Conservation (phyloP, 2,329 filamentous ascomycete species). For the Penicillium paneum region DNA sequence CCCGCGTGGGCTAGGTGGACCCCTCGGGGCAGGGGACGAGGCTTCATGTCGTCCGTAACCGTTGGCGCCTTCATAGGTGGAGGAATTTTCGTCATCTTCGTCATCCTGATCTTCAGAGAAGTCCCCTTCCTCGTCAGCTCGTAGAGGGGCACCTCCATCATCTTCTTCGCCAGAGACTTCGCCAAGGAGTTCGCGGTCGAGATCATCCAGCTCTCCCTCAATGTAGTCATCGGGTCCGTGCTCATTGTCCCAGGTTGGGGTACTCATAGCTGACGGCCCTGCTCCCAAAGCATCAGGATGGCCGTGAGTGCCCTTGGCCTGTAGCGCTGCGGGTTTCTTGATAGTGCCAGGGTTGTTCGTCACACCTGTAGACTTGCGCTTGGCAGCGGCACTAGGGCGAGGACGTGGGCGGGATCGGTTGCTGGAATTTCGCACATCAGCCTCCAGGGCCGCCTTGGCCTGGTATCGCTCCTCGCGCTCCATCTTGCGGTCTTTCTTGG, state of each 20-base stretch:
- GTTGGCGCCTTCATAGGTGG: constrained; percentile 31
- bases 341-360: constrained; percentile 17
- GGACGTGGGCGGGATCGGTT: constrained; percentile 20
- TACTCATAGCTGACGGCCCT: constrained; percentile 18
- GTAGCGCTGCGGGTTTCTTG: constrained; percentile 24
- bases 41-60: constrained; percentile 34
- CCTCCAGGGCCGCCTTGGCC: constrained; percentile 25
- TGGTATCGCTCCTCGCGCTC: constrained; percentile 39
- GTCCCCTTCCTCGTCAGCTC: constrained; percentile 26
- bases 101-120: constrained; percentile 36
- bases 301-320: constrained; percentile 27
- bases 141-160: constrained; percentile 16
- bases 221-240: constrained; percentile 26
- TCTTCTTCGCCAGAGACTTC: constrained; percentile 39
- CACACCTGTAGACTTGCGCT: constrained; percentile 29
- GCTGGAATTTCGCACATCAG: constrained; percentile 20
- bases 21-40: constrained; percentile 28
- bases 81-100: constrained; percentile 34
- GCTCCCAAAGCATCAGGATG: constrained; percentile 20
- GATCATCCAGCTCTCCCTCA: constrained; percentile 38
- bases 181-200: constrained; percentile 38
- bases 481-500: constrained; percentile 38
- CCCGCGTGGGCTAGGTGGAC: constrained; percentile 17
- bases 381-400: constrained; percentile 24
- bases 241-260: constrained; percentile 25